Conservation (phyloP, 2,329 filamentous ascomycete species). For the Diplodia mutila region DNA sequence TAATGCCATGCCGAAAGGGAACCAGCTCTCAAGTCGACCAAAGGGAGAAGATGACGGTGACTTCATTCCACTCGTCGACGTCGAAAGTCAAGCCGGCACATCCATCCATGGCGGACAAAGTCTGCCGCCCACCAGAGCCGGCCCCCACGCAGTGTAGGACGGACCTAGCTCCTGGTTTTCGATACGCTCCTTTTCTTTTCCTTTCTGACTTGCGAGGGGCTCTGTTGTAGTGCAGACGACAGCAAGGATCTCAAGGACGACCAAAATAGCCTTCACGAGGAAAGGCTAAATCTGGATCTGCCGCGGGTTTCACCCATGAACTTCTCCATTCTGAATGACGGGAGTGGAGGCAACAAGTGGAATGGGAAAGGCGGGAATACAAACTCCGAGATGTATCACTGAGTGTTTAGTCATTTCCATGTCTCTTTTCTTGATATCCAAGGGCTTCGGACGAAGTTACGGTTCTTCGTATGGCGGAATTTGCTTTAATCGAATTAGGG, state of each 20-base stretch:
- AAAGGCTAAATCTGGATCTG: not conserved
- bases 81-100: slow-evolving; percentile 21
- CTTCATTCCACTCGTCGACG: slow-evolving; percentile 21
- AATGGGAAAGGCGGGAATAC: not conserved
- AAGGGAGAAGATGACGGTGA: slow-evolving; percentile 16
- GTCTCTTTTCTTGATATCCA: slow-evolving; percentile 13
- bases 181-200: not conserved
- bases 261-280: not conserved
- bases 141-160: not conserved
- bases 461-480: not conserved
- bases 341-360: not conserved
- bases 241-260: not conserved
- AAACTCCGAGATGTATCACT: not conserved
- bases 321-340: slow-evolving; percentile 7
- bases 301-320: slow-evolving; percentile 15
- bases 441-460: not conserved
- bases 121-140: slow-evolving; percentile 15
- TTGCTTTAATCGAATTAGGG: not conserved
- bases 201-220: not conserved
- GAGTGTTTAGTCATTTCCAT: no score
- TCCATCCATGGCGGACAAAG: slow-evolving; percentile 7
- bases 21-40: slow-evolving; percentile 5
- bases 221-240: not conserved
- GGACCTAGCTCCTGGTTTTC: not conserved
- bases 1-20: not conserved